These are phyloP conservation scores for Boletus vinaceobasis DNA, from an alignment of 768 basidiomycete genomes.

Conservation along the genomic window DNA sequence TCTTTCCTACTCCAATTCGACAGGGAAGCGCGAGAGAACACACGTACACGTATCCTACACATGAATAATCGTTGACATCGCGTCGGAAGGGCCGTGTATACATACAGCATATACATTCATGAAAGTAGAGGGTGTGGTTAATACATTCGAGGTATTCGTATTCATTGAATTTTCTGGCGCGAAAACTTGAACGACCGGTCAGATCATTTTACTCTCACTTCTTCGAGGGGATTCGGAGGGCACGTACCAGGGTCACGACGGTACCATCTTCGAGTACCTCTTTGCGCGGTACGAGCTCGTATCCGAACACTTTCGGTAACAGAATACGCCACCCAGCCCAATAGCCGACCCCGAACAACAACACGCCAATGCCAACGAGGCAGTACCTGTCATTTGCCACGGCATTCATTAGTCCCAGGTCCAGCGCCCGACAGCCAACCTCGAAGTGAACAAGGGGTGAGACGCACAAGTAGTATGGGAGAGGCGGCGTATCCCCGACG, in stretches of 20 bases:
- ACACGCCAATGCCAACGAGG: slow-evolving; percentile 48
- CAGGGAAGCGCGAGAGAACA: background rate
- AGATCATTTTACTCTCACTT: background rate
- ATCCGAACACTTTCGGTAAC: slow-evolving; percentile 47
- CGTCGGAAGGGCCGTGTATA: background rate
- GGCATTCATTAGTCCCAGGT: background rate
- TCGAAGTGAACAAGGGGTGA: slow-evolving; percentile 28
- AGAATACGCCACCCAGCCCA: slow-evolving; percentile 54
- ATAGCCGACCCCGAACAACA: slow-evolving; percentile 44
- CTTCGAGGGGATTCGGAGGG: too few relatives aligned
- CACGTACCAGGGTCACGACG: slow-evolving; percentile 47
- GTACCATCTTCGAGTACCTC: slow-evolving; percentile 50
- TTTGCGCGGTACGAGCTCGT: slow-evolving; percentile 45
- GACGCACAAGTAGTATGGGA: slow-evolving; percentile 53
- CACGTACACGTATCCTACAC: background rate
- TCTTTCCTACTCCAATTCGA: background rate
- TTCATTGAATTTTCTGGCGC: slow-evolving; percentile 6
- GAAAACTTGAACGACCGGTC: slow-evolving; percentile 10
- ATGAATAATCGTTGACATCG: background rate
- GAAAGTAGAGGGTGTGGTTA: background rate
- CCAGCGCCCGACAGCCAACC: background rate
- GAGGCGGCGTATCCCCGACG: slow-evolving; percentile 56
- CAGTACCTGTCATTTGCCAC: slow-evolving; percentile 38
- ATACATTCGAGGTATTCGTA: background rate
- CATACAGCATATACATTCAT: background rate